Base-by-base conservation (phyloP, 1,284 basidiomycete genomes). In the Heterobasidion occidentale region DNA sequence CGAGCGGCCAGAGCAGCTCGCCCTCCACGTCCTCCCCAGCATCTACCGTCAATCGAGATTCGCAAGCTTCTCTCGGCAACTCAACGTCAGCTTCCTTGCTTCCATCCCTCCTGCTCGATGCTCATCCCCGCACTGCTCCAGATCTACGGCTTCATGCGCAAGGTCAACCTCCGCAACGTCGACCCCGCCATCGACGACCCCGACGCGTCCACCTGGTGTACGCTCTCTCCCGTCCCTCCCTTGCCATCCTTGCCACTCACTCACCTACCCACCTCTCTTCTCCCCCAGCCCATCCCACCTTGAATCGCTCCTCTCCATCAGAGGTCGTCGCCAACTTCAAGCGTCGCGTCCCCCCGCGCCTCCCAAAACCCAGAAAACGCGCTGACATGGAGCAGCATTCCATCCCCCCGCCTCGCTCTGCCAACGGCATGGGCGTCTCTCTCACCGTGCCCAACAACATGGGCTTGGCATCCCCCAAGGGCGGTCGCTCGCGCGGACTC, bases 111-210 rank as follows among this genome's bases (percentile, higher is more conserved):
- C 58, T 55, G 54, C 56, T 57, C 57, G 57, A 52, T 53, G 47
- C 56, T 48, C 20, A n/a, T 27, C 49, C 51, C 54, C 58, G 60
- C 57, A 61, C 48, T 54, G 53, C 57, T 46, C 6, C 68, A 94
- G 92, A 94, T 94, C 72, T 94, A 94, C 75, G 92, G 92, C 62
- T 94, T 92, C 77, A 94, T 94, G 90, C 90, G 92, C 71, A 94
- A 94, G 71, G 88, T 94, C 67, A 92, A 92, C 75, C 79, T 94
- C 62, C 86, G 91, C 66, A 92, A 93, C 72, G 88, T 93, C 67
- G 92, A 94, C 76, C 89, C 88, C 60, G 90, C 89, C 60, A 92
- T 94, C 61, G 88, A 90, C 73, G 91, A 94, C 75, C 92, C 92
- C 58, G 92, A 94, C 73, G 91, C 92, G 8, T 92, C 89, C 71